phyloP scores from a whole-genome alignment of 805 yeast species.

The Ogataea dorogensis region DNA sequence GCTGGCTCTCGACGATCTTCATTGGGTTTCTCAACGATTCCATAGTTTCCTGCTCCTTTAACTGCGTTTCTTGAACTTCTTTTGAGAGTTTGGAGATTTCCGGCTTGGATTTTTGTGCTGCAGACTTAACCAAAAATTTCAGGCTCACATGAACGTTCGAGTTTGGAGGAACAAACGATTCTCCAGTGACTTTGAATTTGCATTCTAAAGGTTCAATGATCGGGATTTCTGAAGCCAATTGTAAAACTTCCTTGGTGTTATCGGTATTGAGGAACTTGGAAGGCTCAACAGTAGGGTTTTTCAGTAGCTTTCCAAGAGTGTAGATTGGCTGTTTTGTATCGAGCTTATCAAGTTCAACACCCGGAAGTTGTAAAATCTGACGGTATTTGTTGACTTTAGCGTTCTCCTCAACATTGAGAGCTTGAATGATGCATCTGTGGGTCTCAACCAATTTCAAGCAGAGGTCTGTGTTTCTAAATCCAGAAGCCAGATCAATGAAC shows the following conservation, averaged over 20 bases:
- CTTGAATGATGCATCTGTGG: constrained; percentile 72
- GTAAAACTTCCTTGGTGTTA: constrained; percentile 43
- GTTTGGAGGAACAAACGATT: constrained; percentile 63
- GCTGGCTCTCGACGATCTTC: constrained; percentile 61
- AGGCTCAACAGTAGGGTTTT: constrained; percentile 54
- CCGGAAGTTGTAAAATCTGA: constrained; percentile 80
- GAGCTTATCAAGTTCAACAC: constrained; percentile 51
- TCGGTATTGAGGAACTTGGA: constrained; percentile 54
- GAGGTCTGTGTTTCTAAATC: constrained; percentile 71
- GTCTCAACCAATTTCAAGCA: constrained; percentile 61
- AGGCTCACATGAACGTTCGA: constrained; percentile 73
- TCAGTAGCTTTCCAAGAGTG: constrained; percentile 68
- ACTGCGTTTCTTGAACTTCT: constrained; percentile 32
- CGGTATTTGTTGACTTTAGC: constrained; percentile 47
- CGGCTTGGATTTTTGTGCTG: constrained; percentile 60
- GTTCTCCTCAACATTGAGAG: constrained; percentile 45
- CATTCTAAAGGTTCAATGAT: constrained; percentile 64
- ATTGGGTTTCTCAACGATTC: constrained; percentile 74
- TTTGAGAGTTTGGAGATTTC: constrained; percentile 40
- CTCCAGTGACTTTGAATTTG: constrained; percentile 86
- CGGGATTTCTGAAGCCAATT: constrained; percentile 67
- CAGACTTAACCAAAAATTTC: constrained; percentile 73
- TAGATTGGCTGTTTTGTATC: constrained; percentile 50
- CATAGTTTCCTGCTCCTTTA: constrained; percentile 58
- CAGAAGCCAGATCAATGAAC: constrained; percentile 75